Conservation (phyloP, 2,329 filamentous ascomycete species). For the Calonectria hawksworthii region DNA sequence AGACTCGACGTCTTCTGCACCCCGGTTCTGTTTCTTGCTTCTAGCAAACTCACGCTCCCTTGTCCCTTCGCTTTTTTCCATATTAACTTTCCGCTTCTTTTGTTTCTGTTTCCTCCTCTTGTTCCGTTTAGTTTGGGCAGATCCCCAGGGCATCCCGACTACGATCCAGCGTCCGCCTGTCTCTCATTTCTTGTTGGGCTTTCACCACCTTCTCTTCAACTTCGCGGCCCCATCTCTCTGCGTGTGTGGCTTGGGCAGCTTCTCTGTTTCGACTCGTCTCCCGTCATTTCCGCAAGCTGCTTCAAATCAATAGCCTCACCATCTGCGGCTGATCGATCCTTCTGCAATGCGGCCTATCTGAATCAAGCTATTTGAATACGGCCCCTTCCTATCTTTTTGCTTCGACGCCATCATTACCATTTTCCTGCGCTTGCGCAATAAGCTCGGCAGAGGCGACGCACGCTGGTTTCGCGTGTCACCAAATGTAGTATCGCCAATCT, state of each 20-base stretch:
- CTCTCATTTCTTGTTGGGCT: constrained; percentile 7
- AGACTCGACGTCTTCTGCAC: constrained; percentile 31
- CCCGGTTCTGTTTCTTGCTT: constrained; percentile 18
- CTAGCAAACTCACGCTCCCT: not conserved
- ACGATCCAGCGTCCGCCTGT: constrained; percentile 27
- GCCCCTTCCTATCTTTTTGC: constrained; percentile 5
- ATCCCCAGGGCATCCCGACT: constrained; percentile 16
- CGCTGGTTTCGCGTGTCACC: constrained; percentile 19
- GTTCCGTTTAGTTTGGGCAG: constrained; percentile 15
- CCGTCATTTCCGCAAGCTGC: constrained; percentile 27
- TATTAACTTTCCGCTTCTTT: constrained; percentile 10
- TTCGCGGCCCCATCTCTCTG: not conserved
- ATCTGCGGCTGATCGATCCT: not conserved
- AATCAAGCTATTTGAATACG: constrained; percentile 11
- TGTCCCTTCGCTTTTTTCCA: constrained; percentile 5
- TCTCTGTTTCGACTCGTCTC: constrained; percentile 39
- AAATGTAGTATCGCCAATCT: constrained; percentile 21
- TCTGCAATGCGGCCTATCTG: not conserved
- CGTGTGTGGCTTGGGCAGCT: not conserved
- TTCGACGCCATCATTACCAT: constrained; percentile 7
- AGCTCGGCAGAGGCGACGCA: constrained; percentile 17
- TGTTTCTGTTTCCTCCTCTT: constrained; percentile 22
- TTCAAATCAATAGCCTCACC: not conserved
- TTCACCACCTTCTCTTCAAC: constrained; percentile 20
- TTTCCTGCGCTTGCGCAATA: constrained; percentile 12